Conservation (phyloP, 169 alveolate genomes). For the Eimeria praecox region DNA sequence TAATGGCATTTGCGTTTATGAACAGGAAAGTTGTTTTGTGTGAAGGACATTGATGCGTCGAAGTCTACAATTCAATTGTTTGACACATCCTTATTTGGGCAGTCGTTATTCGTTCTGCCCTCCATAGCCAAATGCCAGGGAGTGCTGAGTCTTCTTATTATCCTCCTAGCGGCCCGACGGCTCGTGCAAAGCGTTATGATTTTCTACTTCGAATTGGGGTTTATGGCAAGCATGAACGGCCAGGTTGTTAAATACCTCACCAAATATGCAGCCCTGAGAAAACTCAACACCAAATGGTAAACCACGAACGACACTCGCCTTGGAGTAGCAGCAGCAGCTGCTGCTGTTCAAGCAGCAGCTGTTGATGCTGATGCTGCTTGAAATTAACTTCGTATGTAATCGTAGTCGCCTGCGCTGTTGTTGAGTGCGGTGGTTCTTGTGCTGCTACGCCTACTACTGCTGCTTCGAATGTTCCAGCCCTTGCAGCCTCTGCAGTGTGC, state of each 20-base stretch:
- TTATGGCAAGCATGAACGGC: slow-evolving; percentile 70
- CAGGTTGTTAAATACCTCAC: slow-evolving; percentile 72
- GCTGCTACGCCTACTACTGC: background rate
- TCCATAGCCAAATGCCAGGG: slow-evolving; percentile 38
- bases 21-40: slow-evolving; percentile 32
- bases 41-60: background rate
- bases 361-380: slow-evolving; percentile 20
- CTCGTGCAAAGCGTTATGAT: slow-evolving; percentile 51
- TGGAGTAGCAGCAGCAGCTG: background rate
- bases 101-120: slow-evolving; percentile 13
- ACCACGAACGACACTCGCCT: background rate
- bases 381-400: background rate
- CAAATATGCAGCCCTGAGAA: slow-evolving; percentile 53
- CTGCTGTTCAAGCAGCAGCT: background rate
- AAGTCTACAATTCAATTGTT: slow-evolving; percentile 7
- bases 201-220: slow-evolving; percentile 78
- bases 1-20: background rate
- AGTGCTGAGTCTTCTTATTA: slow-evolving; percentile 8
- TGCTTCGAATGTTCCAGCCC: background rate
- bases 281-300: slow-evolving; percentile 71
- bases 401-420: background rate
- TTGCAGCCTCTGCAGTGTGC: background rate
- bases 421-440: background rate
- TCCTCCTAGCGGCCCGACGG: slow-evolving; percentile 52
- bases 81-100: slow-evolving; percentile 36